Evolutionary conservation across 2,329 filamentous ascomycete species (phyloP).

Genomic region (Eutypa lata): DNA sequence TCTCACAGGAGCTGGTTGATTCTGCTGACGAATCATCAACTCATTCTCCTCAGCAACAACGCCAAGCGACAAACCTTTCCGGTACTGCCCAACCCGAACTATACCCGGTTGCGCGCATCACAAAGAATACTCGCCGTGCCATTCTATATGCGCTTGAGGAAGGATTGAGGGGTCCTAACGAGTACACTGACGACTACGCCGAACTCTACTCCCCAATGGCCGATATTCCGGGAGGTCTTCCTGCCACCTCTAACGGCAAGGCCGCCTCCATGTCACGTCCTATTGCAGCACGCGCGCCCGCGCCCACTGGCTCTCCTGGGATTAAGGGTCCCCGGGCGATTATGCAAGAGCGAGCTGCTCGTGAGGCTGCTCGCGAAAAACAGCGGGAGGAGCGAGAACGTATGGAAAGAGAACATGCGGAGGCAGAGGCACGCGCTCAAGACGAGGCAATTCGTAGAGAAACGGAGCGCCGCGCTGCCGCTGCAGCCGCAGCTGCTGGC

Average conservation of each 20-base stretch:
- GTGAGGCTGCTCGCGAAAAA: slow-evolving; percentile 61
- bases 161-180: slow-evolving; percentile 75
- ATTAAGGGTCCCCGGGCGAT: slow-evolving; percentile 86
- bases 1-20: slow-evolving; percentile 47
- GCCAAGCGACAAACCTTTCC: slow-evolving; percentile 23
- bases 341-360: slow-evolving; percentile 79
- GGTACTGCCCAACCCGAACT: slow-evolving; percentile 31
- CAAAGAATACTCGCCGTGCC: slow-evolving; percentile 79
- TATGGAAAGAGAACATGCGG: slow-evolving; percentile 55
- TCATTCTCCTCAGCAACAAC: slow-evolving; percentile 27
- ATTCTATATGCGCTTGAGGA: slow-evolving; percentile 92
- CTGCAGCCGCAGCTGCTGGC: slow-evolving; percentile 47
- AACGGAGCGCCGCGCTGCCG: slow-evolving; percentile 59
- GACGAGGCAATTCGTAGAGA: slow-evolving; percentile 56
- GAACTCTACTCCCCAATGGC: slow-evolving; percentile 94
- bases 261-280: slow-evolving; percentile 43
- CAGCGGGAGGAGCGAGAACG: slow-evolving; percentile 56
- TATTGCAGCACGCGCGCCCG: slow-evolving; percentile 47
- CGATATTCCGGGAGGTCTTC: slow-evolving; percentile 62
- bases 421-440: slow-evolving; percentile 51
- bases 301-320: slow-evolving; percentile 56
- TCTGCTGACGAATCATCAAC: slow-evolving; percentile 37
- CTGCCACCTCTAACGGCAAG: slow-evolving; percentile 54
- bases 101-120: slow-evolving; percentile 62
- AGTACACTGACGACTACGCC: slow-evolving; percentile 77